Base-by-base conservation (phyloP, 352 stramenopile genomes). In the Phytopythium sindhum region DNA sequence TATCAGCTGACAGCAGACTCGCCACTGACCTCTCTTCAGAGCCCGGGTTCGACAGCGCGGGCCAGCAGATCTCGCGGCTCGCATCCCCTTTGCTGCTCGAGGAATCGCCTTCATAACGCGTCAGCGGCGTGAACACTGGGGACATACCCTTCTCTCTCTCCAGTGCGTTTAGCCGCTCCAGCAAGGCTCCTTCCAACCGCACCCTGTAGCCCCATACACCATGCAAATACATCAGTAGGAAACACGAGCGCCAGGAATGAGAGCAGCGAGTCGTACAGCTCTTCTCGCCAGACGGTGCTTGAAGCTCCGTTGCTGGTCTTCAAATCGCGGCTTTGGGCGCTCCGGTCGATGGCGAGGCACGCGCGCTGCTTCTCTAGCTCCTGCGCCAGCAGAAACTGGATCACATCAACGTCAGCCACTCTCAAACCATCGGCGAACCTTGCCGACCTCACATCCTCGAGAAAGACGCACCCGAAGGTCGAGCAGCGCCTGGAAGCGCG, bases 361-460 rank as follows among this genome's bases (percentile, higher is more conserved):
- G 37, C 21, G 28, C 50, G 41, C 26, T 72, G 70, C 28, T 47
- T 66, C 21, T 77, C 73, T 7, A 75, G 68, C 28, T 64, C 64
- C 48, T 70, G 61, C 0, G 64, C 66, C 15, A 79, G 41, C 9
- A 67, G 65, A 50, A 64, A 79, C 72, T 79, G 56, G 11, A 24
- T n/a, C 50, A 21, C 29, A 5, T 50, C 53, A 51, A 54, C 54
- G 29, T 53, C 45, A 67, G n/a, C 42, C 21, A 56, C 24, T 15
- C 6, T 39, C 33, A 11, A 4, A 41, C 14, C n/a, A n/a, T n/a
- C n/a, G n/a, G n/a, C n/a, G n/a, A n/a, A n/a, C n/a, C 31, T 28
- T 15, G 5, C 26, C 39, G 37, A 28, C 15, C 41, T 41, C 28
- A 14, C 41, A 37, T 5, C 9, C 15, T 54, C 1, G 50, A n/a